Percentiles rank a stretch among this genome's conserved stretches.
Conservation (phyloP, 2,329 filamentous ascomycete genomes). For the Podosphaera xanthii region DNA sequence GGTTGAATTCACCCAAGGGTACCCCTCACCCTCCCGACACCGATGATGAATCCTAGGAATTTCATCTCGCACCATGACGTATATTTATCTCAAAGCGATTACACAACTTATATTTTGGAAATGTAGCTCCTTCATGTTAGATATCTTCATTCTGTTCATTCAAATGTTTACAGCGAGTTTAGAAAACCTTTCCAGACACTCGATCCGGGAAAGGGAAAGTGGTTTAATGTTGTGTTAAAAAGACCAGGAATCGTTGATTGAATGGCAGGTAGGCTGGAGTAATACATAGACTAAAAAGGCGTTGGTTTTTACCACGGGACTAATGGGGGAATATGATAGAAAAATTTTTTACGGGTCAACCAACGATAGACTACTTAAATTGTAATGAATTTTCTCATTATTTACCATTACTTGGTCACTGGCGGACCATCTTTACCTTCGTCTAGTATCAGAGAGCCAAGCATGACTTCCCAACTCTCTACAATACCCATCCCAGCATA, state of each 20-base stretch:
- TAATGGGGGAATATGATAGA: background rate
- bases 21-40: slow-evolving; percentile 15
- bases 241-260: background rate
- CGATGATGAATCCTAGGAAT: slow-evolving; percentile 13
- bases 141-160: too few species aligned
- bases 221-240: background rate
- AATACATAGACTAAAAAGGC: background rate
- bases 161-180: too few species aligned
- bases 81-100: too few species aligned
- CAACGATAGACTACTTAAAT: background rate
- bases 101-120: too few species aligned
- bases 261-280: background rate
- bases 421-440: background rate
- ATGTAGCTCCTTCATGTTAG: too few species aligned
- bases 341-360: background rate
- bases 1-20: slow-evolving; percentile 17
- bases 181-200: too few species aligned
- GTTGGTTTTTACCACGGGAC: background rate
- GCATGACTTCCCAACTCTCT: slow-evolving; percentile 36
- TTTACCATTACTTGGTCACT: slow-evolving; percentile 4
- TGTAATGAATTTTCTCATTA: background rate
- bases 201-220: too few species aligned
- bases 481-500: slow-evolving; percentile 33
- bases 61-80: too few species aligned
- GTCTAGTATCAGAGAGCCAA: slow-evolving; percentile 14